These are phyloP conservation scores for Colletotrichum zoysiae DNA, from an alignment of 2,329 filamentous ascomycete species.

Conservation along the genomic window DNA sequence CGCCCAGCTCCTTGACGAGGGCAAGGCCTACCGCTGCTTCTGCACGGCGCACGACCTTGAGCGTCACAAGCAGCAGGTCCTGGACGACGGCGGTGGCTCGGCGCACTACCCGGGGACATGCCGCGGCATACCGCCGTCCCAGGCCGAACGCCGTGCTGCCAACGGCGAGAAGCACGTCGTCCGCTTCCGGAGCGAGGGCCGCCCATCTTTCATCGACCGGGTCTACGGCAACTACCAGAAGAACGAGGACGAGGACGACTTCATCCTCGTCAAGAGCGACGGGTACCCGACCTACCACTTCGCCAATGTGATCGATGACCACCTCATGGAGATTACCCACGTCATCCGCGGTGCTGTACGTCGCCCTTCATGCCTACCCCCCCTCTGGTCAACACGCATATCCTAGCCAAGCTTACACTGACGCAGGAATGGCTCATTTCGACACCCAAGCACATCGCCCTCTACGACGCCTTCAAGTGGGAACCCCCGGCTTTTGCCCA, in stretches of 20 bases:
- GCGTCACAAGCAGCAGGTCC: constrained; percentile 72
- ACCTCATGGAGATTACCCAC: constrained; percentile 95
- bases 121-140: constrained; percentile 70
- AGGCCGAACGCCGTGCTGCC: constrained; percentile 78
- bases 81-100: constrained; percentile 59
- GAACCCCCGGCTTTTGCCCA: constrained; percentile 81
- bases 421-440: constrained; percentile 92
- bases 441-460: constrained; percentile 77
- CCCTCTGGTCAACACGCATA: neutral
- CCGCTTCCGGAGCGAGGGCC: constrained; percentile 75
- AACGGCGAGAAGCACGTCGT: constrained; percentile 81
- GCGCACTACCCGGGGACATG: constrained; percentile 75
- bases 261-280: constrained; percentile 91
- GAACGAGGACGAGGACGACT: constrained; percentile 76
- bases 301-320: constrained; percentile 96
- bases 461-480: constrained; percentile 87
- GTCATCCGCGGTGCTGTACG: constrained; percentile 87
- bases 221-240: constrained; percentile 80
- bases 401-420: neutral
- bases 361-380: constrained; percentile 26
- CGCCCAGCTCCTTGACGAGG: constrained; percentile 74
- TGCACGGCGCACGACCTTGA: constrained; percentile 81
- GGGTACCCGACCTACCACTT: constrained; percentile 96
- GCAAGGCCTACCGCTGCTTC: constrained; percentile 92
- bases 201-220: constrained; percentile 78